These are phyloP conservation scores for Neophaeococcomyces mojaviensis DNA, from an alignment of 2,329 filamentous ascomycete species.

Conservation along the genomic window DNA sequence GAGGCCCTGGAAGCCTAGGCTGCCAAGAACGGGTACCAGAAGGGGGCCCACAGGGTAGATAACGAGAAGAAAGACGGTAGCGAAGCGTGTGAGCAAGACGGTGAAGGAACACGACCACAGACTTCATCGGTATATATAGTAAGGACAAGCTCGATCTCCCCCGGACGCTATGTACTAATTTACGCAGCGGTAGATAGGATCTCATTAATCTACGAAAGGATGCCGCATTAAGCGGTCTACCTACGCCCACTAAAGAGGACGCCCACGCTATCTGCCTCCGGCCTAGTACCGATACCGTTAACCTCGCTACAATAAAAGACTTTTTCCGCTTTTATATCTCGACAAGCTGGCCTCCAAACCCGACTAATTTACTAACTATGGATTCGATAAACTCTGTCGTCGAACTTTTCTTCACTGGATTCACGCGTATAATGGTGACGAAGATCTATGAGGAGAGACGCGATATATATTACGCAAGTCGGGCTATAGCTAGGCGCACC, in stretches of 20 bases:
- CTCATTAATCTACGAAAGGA: conserved; percentile 8
- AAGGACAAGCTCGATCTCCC: conserved; percentile 7
- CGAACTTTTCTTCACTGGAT: too few relatives aligned
- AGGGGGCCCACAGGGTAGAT: too few relatives aligned
- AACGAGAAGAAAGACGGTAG: too few relatives aligned
- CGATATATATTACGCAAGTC: too few relatives aligned
- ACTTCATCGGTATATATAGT: too few relatives aligned
- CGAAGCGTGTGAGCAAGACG: too few relatives aligned
- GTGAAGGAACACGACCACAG: too few relatives aligned
- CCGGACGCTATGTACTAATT: not conserved
- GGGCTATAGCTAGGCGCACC: too few relatives aligned
- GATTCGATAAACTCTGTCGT: conserved; percentile 1
- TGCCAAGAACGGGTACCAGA: too few relatives aligned
- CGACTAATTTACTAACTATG: not conserved
- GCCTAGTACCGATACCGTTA: conserved; percentile 6
- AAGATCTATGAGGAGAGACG: too few relatives aligned
- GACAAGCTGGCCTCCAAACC: conserved; percentile 3
- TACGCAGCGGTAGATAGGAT: not conserved
- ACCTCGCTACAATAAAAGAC: conserved; percentile 16
- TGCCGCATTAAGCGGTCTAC: not conserved
- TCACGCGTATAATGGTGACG: too few relatives aligned
- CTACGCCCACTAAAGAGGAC: conserved; percentile 3
- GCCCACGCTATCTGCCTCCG: conserved; percentile 3
- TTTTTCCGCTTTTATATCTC: conserved; percentile 15
- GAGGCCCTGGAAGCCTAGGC: too few relatives aligned